These are phyloP conservation scores for Mortierella hygrophila DNA, from an alignment of 192 early-diverging fungal species.

Conservation along the genomic window DNA sequence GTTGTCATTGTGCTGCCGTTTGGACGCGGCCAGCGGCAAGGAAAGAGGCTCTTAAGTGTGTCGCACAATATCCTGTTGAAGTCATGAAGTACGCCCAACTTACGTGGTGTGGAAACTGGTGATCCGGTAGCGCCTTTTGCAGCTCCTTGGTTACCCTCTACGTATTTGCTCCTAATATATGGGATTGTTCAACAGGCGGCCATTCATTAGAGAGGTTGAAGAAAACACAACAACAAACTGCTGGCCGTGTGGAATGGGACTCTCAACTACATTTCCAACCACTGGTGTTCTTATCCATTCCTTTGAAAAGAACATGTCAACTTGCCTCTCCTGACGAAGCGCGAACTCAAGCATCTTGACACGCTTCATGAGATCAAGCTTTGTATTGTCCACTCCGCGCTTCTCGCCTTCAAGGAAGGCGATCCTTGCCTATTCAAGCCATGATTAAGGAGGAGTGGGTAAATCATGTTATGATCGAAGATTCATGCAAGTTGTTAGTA, in stretches of 20 bases:
- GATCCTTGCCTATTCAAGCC: slow-evolving; percentile 71
- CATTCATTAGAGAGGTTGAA: too few species aligned
- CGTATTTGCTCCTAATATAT: slow-evolving; percentile 49
- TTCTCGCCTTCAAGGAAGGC: slow-evolving; percentile 84
- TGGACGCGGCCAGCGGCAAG: not conserved
- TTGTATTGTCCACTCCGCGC: slow-evolving; percentile 78
- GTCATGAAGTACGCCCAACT: not conserved
- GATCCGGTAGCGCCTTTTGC: slow-evolving; percentile 12
- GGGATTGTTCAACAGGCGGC: not conserved
- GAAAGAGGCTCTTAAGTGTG: not conserved
- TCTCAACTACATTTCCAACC: not conserved
- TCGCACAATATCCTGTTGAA: not conserved
- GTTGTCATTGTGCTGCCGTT: not conserved
- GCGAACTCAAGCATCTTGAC: slow-evolving; percentile 93
- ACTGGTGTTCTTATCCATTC: not conserved
- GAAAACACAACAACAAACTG: not conserved
- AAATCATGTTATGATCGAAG: not conserved
- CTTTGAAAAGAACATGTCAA: not conserved
- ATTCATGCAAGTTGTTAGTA: not conserved
- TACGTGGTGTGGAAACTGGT: not conserved
- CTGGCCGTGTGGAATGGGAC: not conserved
- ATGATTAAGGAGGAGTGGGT: not conserved
- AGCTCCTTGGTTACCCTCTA: slow-evolving; percentile 25
- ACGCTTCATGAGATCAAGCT: slow-evolving; percentile 78
- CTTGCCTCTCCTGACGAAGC: slow-evolving; percentile 79